These are phyloP conservation scores for Quercus rubra DNA, from an alignment of 306 rosid genomes.

Conservation along the genomic window DNA sequence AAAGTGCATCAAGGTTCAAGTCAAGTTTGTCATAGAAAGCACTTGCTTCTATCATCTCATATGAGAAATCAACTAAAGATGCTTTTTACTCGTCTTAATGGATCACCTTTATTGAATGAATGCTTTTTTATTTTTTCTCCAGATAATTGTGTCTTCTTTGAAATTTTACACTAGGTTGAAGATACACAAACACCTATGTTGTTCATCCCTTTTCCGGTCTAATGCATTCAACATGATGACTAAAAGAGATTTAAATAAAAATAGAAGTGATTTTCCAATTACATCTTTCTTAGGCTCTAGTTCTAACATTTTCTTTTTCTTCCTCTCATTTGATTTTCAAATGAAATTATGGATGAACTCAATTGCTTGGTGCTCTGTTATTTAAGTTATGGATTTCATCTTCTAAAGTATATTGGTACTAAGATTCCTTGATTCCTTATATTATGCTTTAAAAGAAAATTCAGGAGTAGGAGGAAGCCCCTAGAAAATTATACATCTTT, in stretches of 20 bases:
- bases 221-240: no score
- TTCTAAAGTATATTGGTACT: constrained; percentile 6
- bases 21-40: not conserved
- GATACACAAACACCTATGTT: not conserved
- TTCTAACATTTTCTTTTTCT: constrained; percentile 7
- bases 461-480: not conserved
- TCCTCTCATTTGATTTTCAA: constrained; percentile 8
- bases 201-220: not conserved
- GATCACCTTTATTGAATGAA: not conserved
- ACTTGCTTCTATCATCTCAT: not conserved
- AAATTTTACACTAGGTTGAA: not conserved
- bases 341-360: constrained; percentile 1
- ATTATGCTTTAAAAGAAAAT: not conserved
- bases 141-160: not conserved
- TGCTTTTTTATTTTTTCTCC: not conserved
- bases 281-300: not conserved
- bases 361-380: not conserved
- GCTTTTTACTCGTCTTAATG: not conserved
- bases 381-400: not conserved
- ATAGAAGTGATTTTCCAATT: no score
- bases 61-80: not conserved
- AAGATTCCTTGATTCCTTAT: not conserved
- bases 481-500: not conserved
- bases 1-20: not conserved
- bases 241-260: no score